These are phyloP conservation scores for Microglena sp. DNA, from an alignment of 139 green algal genomes.

Conservation along the genomic window DNA sequence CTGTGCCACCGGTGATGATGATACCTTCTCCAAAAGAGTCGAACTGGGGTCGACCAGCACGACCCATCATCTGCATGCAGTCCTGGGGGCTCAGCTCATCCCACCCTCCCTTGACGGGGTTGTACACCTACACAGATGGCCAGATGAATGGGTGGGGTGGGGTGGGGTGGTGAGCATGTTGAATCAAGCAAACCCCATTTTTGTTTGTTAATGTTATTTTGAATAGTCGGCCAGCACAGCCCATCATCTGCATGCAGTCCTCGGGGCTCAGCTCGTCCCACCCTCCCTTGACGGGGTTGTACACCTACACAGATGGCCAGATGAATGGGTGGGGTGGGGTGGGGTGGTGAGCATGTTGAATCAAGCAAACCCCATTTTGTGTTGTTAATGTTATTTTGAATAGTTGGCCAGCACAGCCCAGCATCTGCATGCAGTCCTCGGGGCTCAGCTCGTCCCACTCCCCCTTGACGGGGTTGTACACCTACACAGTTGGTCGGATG, in stretches of 20 bases:
- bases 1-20: conserved; percentile 82
- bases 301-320: conserved; percentile 53
- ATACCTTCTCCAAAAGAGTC: conserved; percentile 93
- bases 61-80: conserved; percentile 99
- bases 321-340: no score
- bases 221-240: conserved; percentile 84
- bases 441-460: conserved; percentile 85
- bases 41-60: conserved; percentile 89
- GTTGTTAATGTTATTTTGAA: no score
- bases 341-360: no score
- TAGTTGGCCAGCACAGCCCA: conserved; percentile 89
- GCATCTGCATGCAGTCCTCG: conserved; percentile 99
- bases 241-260: conserved; percentile 99
- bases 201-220: no score
- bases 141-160: no score
- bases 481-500: conserved; percentile 33
- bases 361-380: no score
- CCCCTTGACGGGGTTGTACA: conserved; percentile 92
- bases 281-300: conserved; percentile 84
- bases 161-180: no score
- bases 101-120: conserved; percentile 85
- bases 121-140: conserved; percentile 72
- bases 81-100: conserved; percentile 88
- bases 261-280: conserved; percentile 89
- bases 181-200: no score